These are phyloP conservation scores for Microglena sp. DNA, from an alignment of 139 green algal genomes.

Conservation along the genomic window DNA sequence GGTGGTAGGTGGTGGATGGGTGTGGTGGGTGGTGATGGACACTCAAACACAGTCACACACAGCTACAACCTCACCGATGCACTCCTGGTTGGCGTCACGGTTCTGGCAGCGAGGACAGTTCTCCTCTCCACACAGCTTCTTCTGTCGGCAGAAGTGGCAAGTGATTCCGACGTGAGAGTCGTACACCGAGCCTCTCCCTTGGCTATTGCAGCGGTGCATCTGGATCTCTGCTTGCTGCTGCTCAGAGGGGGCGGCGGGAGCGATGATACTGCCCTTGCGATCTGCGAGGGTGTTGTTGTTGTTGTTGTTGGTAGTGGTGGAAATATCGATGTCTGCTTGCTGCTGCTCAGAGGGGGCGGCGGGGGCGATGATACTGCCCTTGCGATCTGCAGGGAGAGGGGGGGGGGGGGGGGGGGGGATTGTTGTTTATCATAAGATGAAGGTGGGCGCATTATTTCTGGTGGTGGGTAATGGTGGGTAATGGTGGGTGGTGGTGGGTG, in stretches of 20 bases:
- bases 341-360: not conserved
- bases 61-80: conserved; percentile 63
- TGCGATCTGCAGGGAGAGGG: no score
- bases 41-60: no score
- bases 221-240: conserved; percentile 25
- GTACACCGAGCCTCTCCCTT: conserved; percentile 42
- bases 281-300: not conserved
- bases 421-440: no score
- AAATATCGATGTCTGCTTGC: not conserved
- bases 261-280: not conserved
- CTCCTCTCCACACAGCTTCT: conserved; percentile 63
- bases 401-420: no score
- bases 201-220: conserved; percentile 29
- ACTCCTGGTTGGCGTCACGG: conserved; percentile 32
- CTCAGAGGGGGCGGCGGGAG: not conserved
- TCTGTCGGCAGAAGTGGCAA: conserved; percentile 70
- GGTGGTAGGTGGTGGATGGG: no score
- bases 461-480: no score
- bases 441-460: no score
- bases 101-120: conserved; percentile 48
- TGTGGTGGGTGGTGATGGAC: no score
- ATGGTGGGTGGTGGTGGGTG: no score
- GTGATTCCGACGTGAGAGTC: conserved; percentile 38
- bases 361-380: no score
- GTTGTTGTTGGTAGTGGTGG: not conserved